Conservation (phyloP, 352 stramenopile species). For the Blastocystis sp. region DNA sequence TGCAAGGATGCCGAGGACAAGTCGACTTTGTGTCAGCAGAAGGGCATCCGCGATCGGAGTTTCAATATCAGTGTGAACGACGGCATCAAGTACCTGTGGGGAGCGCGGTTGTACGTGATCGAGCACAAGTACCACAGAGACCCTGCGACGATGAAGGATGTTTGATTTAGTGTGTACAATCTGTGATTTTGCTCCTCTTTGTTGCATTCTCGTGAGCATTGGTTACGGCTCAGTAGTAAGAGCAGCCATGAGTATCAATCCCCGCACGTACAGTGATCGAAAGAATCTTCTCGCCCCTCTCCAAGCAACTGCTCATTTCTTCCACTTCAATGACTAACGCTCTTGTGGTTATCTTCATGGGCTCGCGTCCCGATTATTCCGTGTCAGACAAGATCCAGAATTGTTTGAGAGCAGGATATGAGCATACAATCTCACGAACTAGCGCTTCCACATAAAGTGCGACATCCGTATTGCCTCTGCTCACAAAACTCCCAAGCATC, state of each 20-base stretch:
- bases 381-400: slow-evolving; percentile 4
- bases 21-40: background rate
- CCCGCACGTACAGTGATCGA: background rate
- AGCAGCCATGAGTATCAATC: background rate
- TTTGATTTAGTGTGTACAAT: slow-evolving; percentile 7
- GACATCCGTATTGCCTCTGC: slow-evolving; percentile 6
- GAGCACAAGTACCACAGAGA: slow-evolving; percentile 35
- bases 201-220: no score
- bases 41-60: slow-evolving; percentile 38
- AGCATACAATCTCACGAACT: background rate
- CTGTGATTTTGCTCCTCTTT: no score
- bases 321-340: background rate
- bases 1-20: slow-evolving; percentile 45
- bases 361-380: background rate
- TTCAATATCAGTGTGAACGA: slow-evolving; percentile 53
- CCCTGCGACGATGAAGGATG: slow-evolving; percentile 7
- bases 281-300: background rate
- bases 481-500: background rate
- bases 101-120: slow-evolving; percentile 26
- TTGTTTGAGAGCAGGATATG: background rate
- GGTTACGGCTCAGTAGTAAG: background rate
- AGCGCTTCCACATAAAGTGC: slow-evolving; percentile 10
- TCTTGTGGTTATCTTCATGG: slow-evolving; percentile 17
- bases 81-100: slow-evolving; percentile 54
- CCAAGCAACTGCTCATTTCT: background rate